Conservation (phyloP, 768 basidiomycete species). For the Leucocoprinus leucothites region DNA sequence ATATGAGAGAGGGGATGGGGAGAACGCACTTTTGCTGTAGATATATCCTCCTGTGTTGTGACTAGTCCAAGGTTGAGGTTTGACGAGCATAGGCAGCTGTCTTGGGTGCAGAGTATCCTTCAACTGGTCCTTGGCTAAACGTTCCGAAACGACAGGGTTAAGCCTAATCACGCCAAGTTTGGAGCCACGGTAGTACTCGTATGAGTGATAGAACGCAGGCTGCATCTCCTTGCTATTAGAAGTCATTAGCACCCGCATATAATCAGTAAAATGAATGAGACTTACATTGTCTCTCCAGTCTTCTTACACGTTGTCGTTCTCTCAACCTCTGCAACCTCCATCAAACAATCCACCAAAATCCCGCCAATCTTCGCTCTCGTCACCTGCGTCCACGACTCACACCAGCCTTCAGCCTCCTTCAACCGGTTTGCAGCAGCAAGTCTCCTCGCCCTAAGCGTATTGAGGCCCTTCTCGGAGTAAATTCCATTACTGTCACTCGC, state of each 20-base stretch:
- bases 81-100: constrained; percentile 92
- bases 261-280: constrained; percentile 12
- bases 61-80: constrained; percentile 83
- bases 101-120: constrained; percentile 81
- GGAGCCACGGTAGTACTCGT: constrained; percentile 91
- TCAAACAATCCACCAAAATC: constrained; percentile 77
- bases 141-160: constrained; percentile 75
- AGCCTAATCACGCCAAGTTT: constrained; percentile 91
- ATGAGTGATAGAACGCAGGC: constrained; percentile 87
- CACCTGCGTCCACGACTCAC: constrained; percentile 78
- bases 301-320: constrained; percentile 54
- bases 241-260: constrained; percentile 5
- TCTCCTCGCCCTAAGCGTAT: constrained; percentile 58
- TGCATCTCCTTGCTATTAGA: constrained; percentile 70
- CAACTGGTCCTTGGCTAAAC: constrained; percentile 72
- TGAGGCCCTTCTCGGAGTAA: constrained; percentile 62
- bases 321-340: constrained; percentile 79
- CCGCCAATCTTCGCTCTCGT: constrained; percentile 78
- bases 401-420: constrained; percentile 68
- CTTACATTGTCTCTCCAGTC: constrained; percentile 63
- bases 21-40: too few species aligned
- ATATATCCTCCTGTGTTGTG: constrained; percentile 82
- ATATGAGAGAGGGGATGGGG: too few species aligned
- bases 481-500: constrained; percentile 30
- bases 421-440: constrained; percentile 62